Percentiles rank a stretch among this genome's conserved stretches.
Evolutionary conservation across 1,284 basidiomycete species (phyloP).

Genomic region (Termitomyces sp.): DNA sequence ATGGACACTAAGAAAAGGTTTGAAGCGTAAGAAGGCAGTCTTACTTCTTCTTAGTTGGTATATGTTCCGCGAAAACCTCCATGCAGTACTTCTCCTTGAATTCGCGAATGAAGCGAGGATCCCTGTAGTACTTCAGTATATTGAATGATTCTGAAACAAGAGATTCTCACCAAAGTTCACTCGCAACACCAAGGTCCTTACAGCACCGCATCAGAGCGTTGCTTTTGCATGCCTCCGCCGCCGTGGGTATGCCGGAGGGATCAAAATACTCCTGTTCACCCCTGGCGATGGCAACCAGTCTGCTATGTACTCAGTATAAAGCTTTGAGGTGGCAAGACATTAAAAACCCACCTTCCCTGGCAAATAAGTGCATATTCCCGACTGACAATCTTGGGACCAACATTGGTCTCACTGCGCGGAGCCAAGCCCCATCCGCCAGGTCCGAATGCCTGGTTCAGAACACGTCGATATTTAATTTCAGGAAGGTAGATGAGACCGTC

Average conservation of each 20-base stretch:
- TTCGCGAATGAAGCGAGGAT: constrained; percentile 91
- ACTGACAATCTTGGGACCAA: constrained; percentile 85
- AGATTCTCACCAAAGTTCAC: constrained; percentile 81
- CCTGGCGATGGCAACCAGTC: constrained; percentile 86
- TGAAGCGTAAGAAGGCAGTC: constrained; percentile 24
- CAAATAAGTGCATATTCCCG: constrained; percentile 95
- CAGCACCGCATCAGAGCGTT: constrained; percentile 98
- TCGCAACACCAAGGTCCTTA: constrained; percentile 95
- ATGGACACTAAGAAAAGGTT: not conserved
- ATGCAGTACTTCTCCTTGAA: constrained; percentile 86
- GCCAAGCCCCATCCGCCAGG: constrained; percentile 98
- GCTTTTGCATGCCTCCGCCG: constrained; percentile 93
- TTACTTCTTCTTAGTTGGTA: constrained; percentile 84
- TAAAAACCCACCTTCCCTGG: constrained; percentile 67
- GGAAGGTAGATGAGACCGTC: constrained; percentile 95
- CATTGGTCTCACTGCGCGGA: constrained; percentile 88
- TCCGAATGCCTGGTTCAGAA: constrained; percentile 92
- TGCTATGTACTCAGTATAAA: constrained; percentile 25
- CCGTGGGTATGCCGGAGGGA: constrained; percentile 86
- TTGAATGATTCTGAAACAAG: not conserved
- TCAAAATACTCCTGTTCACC: constrained; percentile 99
- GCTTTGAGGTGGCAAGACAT: not conserved
- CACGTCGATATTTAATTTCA: constrained; percentile 97
- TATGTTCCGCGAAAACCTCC: constrained; percentile 84
- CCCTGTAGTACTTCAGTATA: constrained; percentile 39